Conservation (phyloP, 371 early-diverging fungal genomes). For the Funneliformis caledonium region DNA sequence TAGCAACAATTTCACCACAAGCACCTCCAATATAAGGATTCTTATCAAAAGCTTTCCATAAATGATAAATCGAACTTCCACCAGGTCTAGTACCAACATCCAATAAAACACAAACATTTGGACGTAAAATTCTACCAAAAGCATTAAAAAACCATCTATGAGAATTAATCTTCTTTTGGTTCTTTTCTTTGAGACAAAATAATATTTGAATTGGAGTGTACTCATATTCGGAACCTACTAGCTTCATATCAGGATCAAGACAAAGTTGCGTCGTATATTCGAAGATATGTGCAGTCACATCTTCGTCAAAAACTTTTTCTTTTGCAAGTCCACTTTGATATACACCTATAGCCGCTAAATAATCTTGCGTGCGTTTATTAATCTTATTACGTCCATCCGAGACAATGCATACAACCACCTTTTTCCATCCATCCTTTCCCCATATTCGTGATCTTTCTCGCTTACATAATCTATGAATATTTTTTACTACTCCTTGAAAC, state of each 20-base stretch:
- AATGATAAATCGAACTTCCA: conserved; percentile 63
- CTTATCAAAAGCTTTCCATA: conserved; percentile 73
- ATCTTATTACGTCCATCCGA: conserved; percentile 83
- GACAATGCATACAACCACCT: conserved; percentile 82
- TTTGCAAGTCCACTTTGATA: conserved; percentile 77
- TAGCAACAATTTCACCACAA: conserved; percentile 73
- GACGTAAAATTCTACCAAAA: conserved; percentile 68
- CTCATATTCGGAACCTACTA: conserved; percentile 38
- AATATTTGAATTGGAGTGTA: conserved; percentile 75
- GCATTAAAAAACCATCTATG: conserved; percentile 90
- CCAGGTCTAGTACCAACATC: conserved; percentile 78
- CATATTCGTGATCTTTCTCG: conserved; percentile 65
- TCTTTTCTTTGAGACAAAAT: conserved; percentile 87
- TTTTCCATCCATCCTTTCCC: conserved; percentile 82
- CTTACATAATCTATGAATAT: conserved; percentile 75
- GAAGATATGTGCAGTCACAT: conserved; percentile 76
- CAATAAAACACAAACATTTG: conserved; percentile 76
- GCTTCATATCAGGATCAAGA: conserved; percentile 58
- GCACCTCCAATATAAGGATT: conserved; percentile 76
- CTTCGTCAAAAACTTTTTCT: conserved; percentile 60
- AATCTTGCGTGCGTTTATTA: conserved; percentile 58
- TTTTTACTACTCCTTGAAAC: conserved; percentile 80
- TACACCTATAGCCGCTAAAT: conserved; percentile 68
- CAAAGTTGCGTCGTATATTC: conserved; percentile 80
- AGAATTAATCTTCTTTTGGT: conserved; percentile 88